Conservation (phyloP, 331 rosid genomes). For the Stylosanthes scabra region DNA sequence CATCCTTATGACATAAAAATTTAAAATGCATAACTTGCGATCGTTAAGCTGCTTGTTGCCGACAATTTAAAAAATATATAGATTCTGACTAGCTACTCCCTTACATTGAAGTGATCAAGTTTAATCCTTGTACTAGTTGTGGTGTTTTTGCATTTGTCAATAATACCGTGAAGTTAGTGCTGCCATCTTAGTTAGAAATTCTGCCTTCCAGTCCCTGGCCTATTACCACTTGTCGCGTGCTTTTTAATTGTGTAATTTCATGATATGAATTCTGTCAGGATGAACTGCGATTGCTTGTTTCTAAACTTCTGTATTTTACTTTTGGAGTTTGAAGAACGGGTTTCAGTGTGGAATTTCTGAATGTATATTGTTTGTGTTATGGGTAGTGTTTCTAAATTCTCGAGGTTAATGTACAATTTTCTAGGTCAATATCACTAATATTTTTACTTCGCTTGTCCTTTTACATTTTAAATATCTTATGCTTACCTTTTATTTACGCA, state of each 20-base stretch:
- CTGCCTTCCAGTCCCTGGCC: neutral
- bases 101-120: neutral
- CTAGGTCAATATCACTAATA: neutral
- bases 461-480: neutral
- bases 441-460: constrained; percentile 3
- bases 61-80: too few species aligned
- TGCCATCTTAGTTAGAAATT: neutral
- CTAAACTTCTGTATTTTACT: neutral
- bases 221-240: neutral
- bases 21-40: constrained; percentile 3
- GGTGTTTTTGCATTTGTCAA: neutral
- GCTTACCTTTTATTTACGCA: neutral
- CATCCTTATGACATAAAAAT: neutral
- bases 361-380: neutral
- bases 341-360: neutral
- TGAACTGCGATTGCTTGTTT: constrained; percentile 4
- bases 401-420: constrained; percentile 23
- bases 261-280: constrained; percentile 20
- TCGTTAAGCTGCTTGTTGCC: neutral
- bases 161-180: neutral
- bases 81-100: neutral
- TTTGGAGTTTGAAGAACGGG: constrained; percentile 17
- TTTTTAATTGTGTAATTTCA: constrained; percentile 8
- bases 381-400: constrained; percentile 4
- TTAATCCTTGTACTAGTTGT: neutral